A percentile compares a stretch with the other conserved stretches of the same genome.
Evolutionary conservation across 176 grass and related monocot species (phyloP).

Genomic region (Triticum timopheevii): DNA sequence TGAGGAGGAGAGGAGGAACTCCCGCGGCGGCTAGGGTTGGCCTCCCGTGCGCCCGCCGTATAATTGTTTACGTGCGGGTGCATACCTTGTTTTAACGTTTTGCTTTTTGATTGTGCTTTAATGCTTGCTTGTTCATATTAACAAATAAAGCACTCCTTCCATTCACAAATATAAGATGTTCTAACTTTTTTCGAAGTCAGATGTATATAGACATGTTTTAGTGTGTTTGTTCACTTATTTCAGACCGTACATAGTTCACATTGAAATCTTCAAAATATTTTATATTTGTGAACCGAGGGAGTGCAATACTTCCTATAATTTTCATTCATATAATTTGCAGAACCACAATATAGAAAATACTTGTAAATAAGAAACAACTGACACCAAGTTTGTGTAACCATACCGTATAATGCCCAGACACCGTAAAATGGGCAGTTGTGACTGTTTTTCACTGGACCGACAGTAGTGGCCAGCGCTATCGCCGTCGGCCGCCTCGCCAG

Average conservation of each 20-base stretch:
- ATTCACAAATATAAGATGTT: too few species aligned
- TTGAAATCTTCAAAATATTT: too few species aligned
- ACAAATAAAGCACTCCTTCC: not conserved
- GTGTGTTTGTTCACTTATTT: too few species aligned
- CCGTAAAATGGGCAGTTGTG: not conserved
- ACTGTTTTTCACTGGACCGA: constrained; percentile 16
- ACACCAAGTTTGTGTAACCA: not conserved
- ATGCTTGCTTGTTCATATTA: not conserved
- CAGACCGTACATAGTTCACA: too few species aligned
- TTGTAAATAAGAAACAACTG: not conserved
- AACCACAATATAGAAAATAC: not conserved
- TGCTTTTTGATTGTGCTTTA: not conserved
- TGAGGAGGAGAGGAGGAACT: too few species aligned
- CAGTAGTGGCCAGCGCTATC: constrained; percentile 18
- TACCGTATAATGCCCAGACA: not conserved
- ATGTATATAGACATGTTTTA: too few species aligned
- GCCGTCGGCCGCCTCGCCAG: not conserved
- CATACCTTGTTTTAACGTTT: too few species aligned
- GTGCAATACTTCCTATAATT: not conserved
- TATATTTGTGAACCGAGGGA: too few species aligned
- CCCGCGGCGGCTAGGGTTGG: too few species aligned
- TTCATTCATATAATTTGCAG: too few species aligned
- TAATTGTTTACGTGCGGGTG: not conserved
- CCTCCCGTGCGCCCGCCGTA: too few species aligned
- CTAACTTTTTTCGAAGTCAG: too few species aligned